phyloP scores from a whole-genome alignment of 2,329 filamentous ascomycete genomes.

The Alternaria triticina region DNA sequence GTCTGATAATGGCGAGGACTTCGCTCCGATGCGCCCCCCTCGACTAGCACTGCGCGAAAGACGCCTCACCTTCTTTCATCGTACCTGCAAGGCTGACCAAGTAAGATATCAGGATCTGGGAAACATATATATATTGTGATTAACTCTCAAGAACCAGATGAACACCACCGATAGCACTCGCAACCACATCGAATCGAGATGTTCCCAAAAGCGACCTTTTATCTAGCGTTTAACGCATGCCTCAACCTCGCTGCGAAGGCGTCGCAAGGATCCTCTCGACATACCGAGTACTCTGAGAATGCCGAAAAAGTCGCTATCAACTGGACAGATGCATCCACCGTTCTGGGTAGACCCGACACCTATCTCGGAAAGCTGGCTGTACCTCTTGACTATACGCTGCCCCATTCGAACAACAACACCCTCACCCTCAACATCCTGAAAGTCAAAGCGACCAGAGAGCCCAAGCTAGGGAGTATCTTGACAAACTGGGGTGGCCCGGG shows the following conservation, averaged over 20 bases:
- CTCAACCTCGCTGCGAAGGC: background rate
- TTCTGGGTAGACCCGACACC: background rate
- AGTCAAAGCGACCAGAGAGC: background rate
- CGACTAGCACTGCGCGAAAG: background rate
- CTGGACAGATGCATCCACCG: background rate
- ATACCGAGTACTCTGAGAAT: background rate
- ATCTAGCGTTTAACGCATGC: background rate
- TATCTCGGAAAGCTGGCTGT: background rate
- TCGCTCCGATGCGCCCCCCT: background rate
- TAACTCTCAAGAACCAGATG: no score
- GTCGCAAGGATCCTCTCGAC: background rate
- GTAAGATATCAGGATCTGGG: fast-evolving
- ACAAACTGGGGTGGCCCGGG: background rate
- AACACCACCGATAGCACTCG: background rate
- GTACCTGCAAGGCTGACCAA: background rate
- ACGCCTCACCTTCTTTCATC: background rate
- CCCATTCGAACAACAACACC: background rate
- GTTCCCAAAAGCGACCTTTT: background rate
- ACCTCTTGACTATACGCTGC: background rate
- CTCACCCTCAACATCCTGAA: background rate
- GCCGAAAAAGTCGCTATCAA: background rate
- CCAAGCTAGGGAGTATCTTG: background rate
- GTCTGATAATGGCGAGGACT: background rate
- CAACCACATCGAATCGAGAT: background rate
- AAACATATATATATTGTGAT: background rate